A percentile compares a stretch with the other conserved stretches of the same genome.
These are phyloP conservation scores for Fraxinus paxiana DNA, from an alignment of 305 asterid genomes.

Conservation along the genomic window DNA sequence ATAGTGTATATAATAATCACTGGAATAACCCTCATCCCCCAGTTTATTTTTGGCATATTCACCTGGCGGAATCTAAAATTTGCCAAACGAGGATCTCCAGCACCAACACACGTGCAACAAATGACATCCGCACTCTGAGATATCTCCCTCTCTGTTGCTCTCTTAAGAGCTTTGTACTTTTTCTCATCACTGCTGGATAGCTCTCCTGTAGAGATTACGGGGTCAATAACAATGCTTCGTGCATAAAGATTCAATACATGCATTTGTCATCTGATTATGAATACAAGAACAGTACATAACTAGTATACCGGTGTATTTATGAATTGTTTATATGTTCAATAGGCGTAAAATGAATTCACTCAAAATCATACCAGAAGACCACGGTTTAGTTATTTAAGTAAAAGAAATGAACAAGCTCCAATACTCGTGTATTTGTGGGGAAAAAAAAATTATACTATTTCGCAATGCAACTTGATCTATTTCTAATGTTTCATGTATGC, in stretches of 20 bases:
- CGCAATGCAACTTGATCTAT: background rate
- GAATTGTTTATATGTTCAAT: conserved; percentile 4
- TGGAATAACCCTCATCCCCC: background rate
- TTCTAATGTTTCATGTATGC: background rate
- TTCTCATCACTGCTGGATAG: conserved; percentile 97
- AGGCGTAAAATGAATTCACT: background rate
- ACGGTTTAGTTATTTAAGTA: background rate
- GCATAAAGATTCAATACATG: background rate
- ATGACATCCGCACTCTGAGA: conserved; percentile 99
- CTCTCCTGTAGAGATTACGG: conserved; percentile 62
- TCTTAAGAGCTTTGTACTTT: conserved; percentile 81
- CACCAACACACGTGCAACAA: conserved; percentile 99
- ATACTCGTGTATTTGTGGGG: background rate
- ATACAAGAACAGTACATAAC: background rate
- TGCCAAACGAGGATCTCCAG: conserved; percentile 97
- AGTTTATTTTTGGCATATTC: background rate
- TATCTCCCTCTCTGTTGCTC: conserved; percentile 98
- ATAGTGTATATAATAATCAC: background rate
- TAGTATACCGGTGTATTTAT: background rate
- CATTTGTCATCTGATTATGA: background rate
- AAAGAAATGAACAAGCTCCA: background rate
- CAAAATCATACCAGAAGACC: background rate
- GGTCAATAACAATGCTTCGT: background rate
- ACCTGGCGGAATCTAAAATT: conserved; percentile 99
- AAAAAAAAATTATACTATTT: background rate